Evolutionary conservation across 2,329 filamentous ascomycete genomes (phyloP), one percentile per base, ranked within the genome.

Genomic region (Xylogone sp.): DNA sequence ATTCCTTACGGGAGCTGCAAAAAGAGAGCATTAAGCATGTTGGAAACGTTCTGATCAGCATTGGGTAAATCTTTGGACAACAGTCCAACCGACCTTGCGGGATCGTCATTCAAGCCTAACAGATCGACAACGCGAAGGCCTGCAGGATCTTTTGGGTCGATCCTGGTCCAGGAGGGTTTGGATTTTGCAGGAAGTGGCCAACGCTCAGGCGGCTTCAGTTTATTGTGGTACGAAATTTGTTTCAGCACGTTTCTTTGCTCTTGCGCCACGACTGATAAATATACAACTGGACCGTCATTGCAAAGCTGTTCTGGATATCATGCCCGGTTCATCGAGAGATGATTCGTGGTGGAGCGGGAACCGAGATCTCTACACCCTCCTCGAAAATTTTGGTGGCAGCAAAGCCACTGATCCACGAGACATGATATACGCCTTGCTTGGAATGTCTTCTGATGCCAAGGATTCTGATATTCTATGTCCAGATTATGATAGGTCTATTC

Each of bases 221-320:
- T 12, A 34, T 43, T 52, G 49, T n/a, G 54, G 54, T 20, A 48
- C 18, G 3, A 48, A 42, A 12, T 56, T 29, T 34, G 18, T 56
- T 18, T 49, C 29, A 43, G 29, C 47, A 18, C 46, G 19, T 1
- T 43, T 50, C 9, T 56, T 56, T 21, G 27, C 54, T 21, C 46
- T 39, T 39, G 34, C 34, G 12, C 34, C 34, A 18, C n/a, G 34
- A 18, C 34, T 39, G n/a, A 18, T 16, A 18, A 18, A 18, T 16
- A 18, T 50, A 13, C 3, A 20, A 31, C 22, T 29, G 10, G 39
- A 49, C 13, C 29, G 24, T 27, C 52, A 54, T 46, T 49, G 46
- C 20, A 46, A 54, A 31, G 44, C 54, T 42, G 44, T 56, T 48
- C 34, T 56, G 19, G 54, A 54, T 52, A 52, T 56, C 7, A 54